Conservation (phyloP, 164 flowering plant species). For the Liriodendron chinense region DNA sequence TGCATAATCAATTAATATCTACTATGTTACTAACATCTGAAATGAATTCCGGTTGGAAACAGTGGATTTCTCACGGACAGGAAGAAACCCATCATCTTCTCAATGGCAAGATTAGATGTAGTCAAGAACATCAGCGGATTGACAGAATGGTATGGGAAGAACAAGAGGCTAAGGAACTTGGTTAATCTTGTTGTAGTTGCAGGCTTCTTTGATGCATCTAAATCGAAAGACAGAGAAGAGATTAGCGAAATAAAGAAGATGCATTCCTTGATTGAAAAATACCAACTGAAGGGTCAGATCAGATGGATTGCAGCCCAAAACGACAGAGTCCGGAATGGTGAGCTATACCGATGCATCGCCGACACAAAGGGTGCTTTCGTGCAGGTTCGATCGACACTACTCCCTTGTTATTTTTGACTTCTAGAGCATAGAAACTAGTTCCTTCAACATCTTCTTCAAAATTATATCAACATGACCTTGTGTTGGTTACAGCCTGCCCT, state of each 20-base stretch:
- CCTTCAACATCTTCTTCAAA: background rate
- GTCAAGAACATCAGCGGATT: conserved; percentile 89
- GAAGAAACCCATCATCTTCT: conserved; percentile 89
- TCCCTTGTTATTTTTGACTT: background rate
- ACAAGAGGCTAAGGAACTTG: conserved; percentile 59
- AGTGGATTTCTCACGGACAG: conserved; percentile 80
- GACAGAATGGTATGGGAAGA: conserved; percentile 87
- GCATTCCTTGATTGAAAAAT: conserved; percentile 65
- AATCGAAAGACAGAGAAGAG: conserved; percentile 93
- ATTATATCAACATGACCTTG: background rate
- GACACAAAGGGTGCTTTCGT: conserved; percentile 92
- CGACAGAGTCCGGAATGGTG: conserved; percentile 73
- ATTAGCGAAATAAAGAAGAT: conserved; percentile 81
- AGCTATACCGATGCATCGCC: conserved; percentile 81
- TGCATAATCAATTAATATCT: background rate
- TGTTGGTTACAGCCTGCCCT: conserved; percentile 55
- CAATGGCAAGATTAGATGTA: conserved; percentile 95
- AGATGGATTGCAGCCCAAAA: conserved; percentile 97
- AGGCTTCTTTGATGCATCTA: conserved; percentile 77
- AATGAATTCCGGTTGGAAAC: conserved; percentile 20
- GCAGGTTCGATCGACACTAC: conserved; percentile 24
- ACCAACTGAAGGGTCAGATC: conserved; percentile 73
- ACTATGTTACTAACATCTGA: conserved; percentile 10
- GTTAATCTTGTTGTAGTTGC: conserved; percentile 88
- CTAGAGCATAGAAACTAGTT: background rate